These are phyloP conservation scores for Rutstroemia sp. DNA, from an alignment of 2,329 filamentous ascomycete genomes.

Conservation along the genomic window DNA sequence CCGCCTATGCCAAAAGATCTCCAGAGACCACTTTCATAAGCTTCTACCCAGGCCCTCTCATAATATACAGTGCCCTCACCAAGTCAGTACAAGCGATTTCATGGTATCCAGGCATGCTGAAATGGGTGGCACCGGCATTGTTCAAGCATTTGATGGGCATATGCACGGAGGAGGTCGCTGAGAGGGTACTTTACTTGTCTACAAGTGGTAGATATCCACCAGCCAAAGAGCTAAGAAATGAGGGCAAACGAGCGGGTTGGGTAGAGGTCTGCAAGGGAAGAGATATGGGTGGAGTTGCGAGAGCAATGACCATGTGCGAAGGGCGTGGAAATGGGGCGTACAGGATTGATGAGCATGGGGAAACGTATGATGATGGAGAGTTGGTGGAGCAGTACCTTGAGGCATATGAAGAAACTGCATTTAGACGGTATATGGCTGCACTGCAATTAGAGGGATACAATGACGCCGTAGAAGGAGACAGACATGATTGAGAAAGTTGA, in stretches of 20 bases:
- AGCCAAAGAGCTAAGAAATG: neutral
- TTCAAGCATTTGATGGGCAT: neutral
- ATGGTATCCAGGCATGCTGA: neutral
- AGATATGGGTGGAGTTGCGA: neutral
- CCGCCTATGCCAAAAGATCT: neutral
- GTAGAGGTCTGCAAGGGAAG: neutral
- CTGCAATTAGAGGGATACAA: neutral
- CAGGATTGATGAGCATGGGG: neutral
- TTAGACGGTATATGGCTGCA: neutral
- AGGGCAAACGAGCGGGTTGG: neutral
- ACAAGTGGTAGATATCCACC: constrained; percentile 2
- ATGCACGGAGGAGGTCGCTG: neutral
- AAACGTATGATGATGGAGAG: neutral
- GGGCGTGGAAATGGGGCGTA: neutral
- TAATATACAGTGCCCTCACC: neutral
- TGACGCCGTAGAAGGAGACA: no score
- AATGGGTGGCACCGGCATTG: neutral
- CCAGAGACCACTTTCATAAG: neutral
- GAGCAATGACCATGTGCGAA: neutral
- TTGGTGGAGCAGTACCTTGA: neutral
- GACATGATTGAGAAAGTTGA: no score
- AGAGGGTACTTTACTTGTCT: neutral
- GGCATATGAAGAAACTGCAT: neutral
- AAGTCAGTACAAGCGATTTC: neutral
- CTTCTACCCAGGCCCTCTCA: neutral